Percentiles rank a stretch among this genome's conserved stretches.
Conservation (phyloP, 2,329 filamentous ascomycete species). For the Cadophora luteo-olivacea region DNA sequence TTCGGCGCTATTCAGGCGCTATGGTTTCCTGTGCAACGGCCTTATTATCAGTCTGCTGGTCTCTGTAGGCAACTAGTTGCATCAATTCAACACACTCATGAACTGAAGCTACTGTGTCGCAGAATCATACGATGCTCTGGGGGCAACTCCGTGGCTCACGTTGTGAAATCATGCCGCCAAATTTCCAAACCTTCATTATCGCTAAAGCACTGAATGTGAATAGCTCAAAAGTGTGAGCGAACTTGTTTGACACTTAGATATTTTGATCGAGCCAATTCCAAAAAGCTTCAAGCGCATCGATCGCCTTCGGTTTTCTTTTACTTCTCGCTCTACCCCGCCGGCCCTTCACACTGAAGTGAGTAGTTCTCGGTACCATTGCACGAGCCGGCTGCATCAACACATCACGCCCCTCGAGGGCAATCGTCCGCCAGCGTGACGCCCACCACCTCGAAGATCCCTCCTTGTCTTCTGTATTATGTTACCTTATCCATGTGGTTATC, state of each 20-base stretch:
- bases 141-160: neutral
- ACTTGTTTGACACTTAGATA: neutral
- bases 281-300: neutral
- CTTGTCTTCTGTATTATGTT: neutral
- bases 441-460: neutral
- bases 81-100: conserved; percentile 27
- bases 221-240: neutral
- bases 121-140: conserved; percentile 21
- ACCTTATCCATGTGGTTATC: neutral
- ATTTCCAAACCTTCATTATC: neutral
- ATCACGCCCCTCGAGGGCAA: neutral
- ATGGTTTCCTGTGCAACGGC: conserved; percentile 29
- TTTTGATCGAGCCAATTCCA: neutral
- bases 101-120: conserved; percentile 4
- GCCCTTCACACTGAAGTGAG: neutral
- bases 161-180: neutral
- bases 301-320: neutral
- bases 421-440: neutral
- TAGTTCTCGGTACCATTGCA: neutral
- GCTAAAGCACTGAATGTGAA: neutral
- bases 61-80: conserved; percentile 30
- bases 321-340: too few relatives aligned
- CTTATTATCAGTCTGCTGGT: conserved; percentile 24
- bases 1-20: conserved; percentile 34
- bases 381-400: neutral